Percentiles rank a stretch among this genome's conserved stretches.
These are phyloP conservation scores for Mycena capillaripes DNA, from an alignment of 768 basidiomycete genomes.

Conservation along the genomic window DNA sequence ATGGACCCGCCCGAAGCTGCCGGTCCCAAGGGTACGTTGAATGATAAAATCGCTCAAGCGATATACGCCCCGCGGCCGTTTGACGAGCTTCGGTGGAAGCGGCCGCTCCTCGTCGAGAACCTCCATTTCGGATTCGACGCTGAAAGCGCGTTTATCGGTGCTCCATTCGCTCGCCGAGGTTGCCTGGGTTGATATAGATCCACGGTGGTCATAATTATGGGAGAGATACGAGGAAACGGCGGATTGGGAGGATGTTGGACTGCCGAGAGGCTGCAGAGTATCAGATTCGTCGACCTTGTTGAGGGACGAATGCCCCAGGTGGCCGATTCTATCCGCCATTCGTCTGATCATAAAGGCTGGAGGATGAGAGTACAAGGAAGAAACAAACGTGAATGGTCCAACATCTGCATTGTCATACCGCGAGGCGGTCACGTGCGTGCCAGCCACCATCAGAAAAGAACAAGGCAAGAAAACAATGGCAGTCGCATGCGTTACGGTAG, in stretches of 20 bases:
- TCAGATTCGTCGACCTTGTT: slow-evolving; percentile 19
- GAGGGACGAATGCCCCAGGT: slow-evolving; percentile 47
- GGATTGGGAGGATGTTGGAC: slow-evolving; percentile 48
- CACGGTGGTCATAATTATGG: slow-evolving; percentile 66
- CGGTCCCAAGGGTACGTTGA: slow-evolving; percentile 90
- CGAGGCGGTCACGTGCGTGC: slow-evolving; percentile 9
- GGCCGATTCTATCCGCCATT: slow-evolving; percentile 65
- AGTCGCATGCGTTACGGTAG: not conserved
- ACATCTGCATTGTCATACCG: slow-evolving; percentile 22
- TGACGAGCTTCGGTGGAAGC: slow-evolving; percentile 16
- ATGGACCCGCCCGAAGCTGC: slow-evolving; percentile 98
- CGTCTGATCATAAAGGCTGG: slow-evolving; percentile 57
- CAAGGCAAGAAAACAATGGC: slow-evolving; percentile 19
- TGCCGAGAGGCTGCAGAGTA: slow-evolving; percentile 13
- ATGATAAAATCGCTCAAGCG: slow-evolving; percentile 84
- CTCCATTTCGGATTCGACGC: slow-evolving; percentile 45
- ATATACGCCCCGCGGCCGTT: slow-evolving; percentile 60
- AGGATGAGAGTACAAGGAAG: slow-evolving; percentile 2
- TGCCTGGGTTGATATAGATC: slow-evolving; percentile 77
- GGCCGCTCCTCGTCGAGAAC: slow-evolving; percentile 46
- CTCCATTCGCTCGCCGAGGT: slow-evolving; percentile 71
- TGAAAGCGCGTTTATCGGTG: slow-evolving; percentile 36
- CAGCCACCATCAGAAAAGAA: slow-evolving; percentile 17
- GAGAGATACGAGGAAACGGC: slow-evolving; percentile 45
- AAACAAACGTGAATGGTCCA: slow-evolving; percentile 22